Evolutionary conservation across 805 yeast species (phyloP).

Genomic region (Saccharomycopsis sp.): DNA sequence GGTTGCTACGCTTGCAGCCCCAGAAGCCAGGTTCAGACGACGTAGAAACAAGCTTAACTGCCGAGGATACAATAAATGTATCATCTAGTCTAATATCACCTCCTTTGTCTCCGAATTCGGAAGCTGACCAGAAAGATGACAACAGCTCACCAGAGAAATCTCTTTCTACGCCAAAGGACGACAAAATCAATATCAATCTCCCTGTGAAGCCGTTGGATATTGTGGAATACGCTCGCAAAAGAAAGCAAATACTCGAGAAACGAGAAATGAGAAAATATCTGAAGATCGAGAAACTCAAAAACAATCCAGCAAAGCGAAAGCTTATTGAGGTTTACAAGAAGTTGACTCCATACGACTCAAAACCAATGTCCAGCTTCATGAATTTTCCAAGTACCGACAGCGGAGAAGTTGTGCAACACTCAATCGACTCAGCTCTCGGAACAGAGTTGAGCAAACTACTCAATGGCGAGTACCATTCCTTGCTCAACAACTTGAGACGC

Average conservation of each 20-base stretch:
- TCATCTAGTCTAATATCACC: constrained; percentile 13
- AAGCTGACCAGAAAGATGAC: constrained; percentile 2
- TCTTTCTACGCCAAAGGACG: background rate
- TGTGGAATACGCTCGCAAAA: constrained; percentile 43
- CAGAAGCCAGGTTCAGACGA: constrained; percentile 10
- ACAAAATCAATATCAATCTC: constrained; percentile 16
- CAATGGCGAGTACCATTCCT: constrained; percentile 9
- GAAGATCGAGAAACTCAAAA: constrained; percentile 7
- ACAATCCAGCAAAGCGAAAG: constrained; percentile 5
- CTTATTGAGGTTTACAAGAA: constrained; percentile 10
- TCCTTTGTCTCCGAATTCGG: constrained; percentile 11
- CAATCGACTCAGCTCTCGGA: constrained; percentile 10
- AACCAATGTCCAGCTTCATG: background rate
- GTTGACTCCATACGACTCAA: constrained; percentile 13
- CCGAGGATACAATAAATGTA: background rate
- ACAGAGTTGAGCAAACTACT: constrained; percentile 3
- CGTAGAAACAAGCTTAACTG: background rate
- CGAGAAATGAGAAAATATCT: constrained; percentile 21
- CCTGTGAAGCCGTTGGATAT: constrained; percentile 39
- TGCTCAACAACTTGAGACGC: constrained; percentile 2
- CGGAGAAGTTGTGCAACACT: no score
- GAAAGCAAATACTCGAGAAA: constrained; percentile 32
- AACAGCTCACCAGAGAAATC: background rate
- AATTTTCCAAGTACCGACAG: background rate
- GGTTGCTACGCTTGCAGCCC: constrained; percentile 36